Conservation (phyloP, 176 grass and related monocot genomes). For the Eleusine coracana region DNA sequence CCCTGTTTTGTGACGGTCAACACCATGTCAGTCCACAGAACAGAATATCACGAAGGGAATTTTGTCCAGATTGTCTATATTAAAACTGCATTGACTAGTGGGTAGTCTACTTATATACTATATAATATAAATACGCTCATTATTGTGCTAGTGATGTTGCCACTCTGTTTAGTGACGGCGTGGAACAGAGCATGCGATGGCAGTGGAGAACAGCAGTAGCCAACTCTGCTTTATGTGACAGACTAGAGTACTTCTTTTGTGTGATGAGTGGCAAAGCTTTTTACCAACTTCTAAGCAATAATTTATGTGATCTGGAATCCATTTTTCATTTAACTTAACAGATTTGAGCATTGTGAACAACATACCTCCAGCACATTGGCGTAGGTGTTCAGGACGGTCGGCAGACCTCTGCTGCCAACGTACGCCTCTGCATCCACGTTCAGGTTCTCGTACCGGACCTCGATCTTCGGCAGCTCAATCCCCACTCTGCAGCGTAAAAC, state of each 20-base stretch:
- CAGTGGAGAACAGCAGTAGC: background rate
- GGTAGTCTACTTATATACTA: background rate
- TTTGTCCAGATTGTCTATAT: background rate
- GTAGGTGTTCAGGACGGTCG: slow-evolving; percentile 63
- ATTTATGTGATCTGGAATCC: no score
- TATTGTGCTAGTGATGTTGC: background rate
- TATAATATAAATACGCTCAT: background rate
- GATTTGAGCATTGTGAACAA: background rate
- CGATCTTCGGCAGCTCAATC: slow-evolving; percentile 65
- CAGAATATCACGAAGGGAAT: background rate
- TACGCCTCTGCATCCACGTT: slow-evolving; percentile 59
- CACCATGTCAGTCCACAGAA: slow-evolving; percentile 13
- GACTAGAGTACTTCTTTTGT: background rate
- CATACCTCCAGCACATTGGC: slow-evolving; percentile 66
- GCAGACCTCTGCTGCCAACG: slow-evolving; percentile 70
- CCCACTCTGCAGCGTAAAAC: slow-evolving; percentile 44
- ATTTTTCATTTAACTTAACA: no score
- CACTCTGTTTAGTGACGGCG: background rate
- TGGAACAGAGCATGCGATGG: background rate
- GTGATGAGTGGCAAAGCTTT: no score
- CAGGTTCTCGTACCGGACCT: slow-evolving; percentile 73
- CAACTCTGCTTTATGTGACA: background rate
- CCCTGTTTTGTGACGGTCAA: slow-evolving; percentile 28
- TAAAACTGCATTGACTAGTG: background rate
- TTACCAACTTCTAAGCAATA: no score